Evolutionary conservation across 1,284 basidiomycete species (phyloP), one percentile per base, ranked within the genome.

Genomic region (Takashimella tepidaria): DNA sequence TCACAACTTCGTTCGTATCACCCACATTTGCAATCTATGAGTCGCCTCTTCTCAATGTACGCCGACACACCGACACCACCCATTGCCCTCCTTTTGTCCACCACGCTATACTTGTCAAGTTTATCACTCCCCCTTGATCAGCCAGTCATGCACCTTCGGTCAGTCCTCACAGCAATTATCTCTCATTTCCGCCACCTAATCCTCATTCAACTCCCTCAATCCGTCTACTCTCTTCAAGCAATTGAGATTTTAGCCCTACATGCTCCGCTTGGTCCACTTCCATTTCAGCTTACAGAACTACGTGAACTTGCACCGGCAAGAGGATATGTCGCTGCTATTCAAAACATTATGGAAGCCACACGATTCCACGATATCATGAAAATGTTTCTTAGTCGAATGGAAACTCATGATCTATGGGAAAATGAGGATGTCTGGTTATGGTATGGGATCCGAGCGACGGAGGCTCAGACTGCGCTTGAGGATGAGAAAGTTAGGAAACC

Each of bases 11-110:
- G 61, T 13, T 63, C 64, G 12, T 66, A 61, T 13, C 72, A 74
- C 47, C 69, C 70, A 3, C 70, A 72, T 46, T 60, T 74, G 37
- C 68, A 71, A 10, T 47, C 61, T 22, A 45, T 74, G 2, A 22
- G 54, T 8, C 50, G 55, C 16, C 53, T 72, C 23, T 63, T 66
- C 26, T 51, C 49, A n/a, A 24, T 51, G 5, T 56, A 58, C 45
- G 44, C 42, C 24, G 22, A 42, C 6, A 44, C 53, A 6, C 45
- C 55, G 8, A 51, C 54, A 4, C 40, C 47, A 10, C 48, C 56
- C 11, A 55, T 56, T 12, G 47, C 59, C 27, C 57, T 74, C 1
- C 57, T 72, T 3, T 50, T 70, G 8, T 49, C 63, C 4, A 46
- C 58, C 1, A 55, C 66, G 6, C 23, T 66, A 16, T 72, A 68